Percentiles rank a stretch among this genome's conserved stretches.
These are phyloP conservation scores for Fusarium temperatum DNA, from an alignment of 2,329 filamentous ascomycete species.

Conservation along the genomic window DNA sequence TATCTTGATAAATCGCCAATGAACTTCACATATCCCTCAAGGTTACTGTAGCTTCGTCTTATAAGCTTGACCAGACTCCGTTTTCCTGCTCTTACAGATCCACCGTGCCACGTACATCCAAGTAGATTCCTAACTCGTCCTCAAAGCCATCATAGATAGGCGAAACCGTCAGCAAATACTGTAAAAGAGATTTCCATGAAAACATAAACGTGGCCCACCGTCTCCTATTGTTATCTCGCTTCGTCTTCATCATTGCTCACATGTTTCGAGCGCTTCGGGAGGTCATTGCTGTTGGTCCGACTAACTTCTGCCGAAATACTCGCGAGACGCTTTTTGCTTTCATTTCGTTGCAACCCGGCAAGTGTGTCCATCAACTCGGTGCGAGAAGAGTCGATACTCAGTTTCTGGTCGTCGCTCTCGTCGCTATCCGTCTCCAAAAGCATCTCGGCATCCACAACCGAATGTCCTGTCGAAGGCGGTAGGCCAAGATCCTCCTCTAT, in stretches of 20 bases:
- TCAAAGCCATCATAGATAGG: neutral
- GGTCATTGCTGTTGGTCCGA: neutral
- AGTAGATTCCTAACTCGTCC: neutral
- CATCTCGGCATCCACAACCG: neutral
- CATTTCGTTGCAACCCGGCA: neutral
- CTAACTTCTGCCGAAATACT: slow-evolving; percentile 3
- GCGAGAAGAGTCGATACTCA: neutral
- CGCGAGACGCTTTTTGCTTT: slow-evolving; percentile 24
- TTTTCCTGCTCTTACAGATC: neutral
- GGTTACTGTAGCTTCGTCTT: neutral
- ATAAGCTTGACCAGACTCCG: neutral
- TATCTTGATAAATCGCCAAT: neutral
- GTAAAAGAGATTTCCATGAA: neutral
- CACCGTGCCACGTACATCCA: slow-evolving; percentile 24
- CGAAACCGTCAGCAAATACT: neutral
- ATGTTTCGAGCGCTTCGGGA: slow-evolving; percentile 16
- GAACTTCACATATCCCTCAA: neutral
- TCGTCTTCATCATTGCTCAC: neutral
- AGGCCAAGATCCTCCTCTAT: slow-evolving; percentile 28
- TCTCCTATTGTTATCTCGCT: neutral
- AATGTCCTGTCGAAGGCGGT: neutral
- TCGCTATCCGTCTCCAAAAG: neutral
- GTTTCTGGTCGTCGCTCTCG: slow-evolving; percentile 9
- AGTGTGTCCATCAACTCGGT: neutral
- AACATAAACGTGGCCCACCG: neutral